Conservation (phyloP, 2,329 filamentous ascomycete genomes). For the Dothiorella sarmentorum region DNA sequence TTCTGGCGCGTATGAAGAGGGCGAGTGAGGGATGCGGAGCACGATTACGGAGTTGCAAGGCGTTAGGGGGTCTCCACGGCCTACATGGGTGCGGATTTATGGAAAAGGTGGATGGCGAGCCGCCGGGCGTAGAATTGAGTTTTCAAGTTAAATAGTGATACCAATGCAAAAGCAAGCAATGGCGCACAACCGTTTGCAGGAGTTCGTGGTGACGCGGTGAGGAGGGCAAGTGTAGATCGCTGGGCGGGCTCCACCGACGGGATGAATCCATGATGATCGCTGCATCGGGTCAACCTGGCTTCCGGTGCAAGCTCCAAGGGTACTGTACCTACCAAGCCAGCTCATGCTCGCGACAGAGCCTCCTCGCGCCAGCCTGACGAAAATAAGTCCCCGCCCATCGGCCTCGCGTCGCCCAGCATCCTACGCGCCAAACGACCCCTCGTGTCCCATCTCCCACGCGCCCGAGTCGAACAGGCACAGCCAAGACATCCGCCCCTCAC, state of each 20-base stretch:
- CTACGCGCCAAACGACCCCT: not conserved
- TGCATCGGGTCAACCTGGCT: slow-evolving; percentile 8
- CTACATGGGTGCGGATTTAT: not conserved
- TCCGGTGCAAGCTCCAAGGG: slow-evolving; percentile 8
- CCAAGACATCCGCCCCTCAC: slow-evolving; percentile 19
- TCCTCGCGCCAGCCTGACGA: slow-evolving; percentile 15
- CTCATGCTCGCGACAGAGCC: slow-evolving; percentile 15
- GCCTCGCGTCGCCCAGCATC: slow-evolving; percentile 4
- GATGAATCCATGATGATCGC: slow-evolving; percentile 13
- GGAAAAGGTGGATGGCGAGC: not conserved
- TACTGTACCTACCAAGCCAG: slow-evolving; percentile 9
- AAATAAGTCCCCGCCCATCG: slow-evolving; percentile 13
- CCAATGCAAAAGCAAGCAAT: not conserved
- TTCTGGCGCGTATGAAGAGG: not conserved
- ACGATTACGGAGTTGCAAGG: slow-evolving; percentile 5
- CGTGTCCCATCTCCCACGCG: not conserved
- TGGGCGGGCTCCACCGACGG: not conserved
- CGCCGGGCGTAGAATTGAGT: not conserved
- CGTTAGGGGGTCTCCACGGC: slow-evolving; percentile 1
- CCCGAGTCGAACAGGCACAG: not conserved
- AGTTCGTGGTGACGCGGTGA: not conserved
- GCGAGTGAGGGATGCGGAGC: not conserved
- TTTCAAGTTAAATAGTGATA: not conserved
- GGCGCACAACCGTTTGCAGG: not conserved
- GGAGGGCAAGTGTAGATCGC: not conserved